phyloP scores from a whole-genome alignment of 1,284 basidiomycete genomes.

The Malassezia japonica region DNA sequence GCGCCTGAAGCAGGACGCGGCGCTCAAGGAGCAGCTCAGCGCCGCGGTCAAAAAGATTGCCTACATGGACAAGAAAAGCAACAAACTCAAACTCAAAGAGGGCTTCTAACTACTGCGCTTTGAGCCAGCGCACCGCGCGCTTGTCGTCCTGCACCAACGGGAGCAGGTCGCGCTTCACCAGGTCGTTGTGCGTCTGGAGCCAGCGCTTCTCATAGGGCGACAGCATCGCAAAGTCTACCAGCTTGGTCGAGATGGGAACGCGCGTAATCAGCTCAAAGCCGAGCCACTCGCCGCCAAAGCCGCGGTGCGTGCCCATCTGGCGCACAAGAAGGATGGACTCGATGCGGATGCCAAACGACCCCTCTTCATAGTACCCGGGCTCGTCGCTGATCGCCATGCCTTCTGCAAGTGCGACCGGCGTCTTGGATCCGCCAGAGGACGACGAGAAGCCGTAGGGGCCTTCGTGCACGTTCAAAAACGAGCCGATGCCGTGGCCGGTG shows the following conservation, averaged over 20 bases:
- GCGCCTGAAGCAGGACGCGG: conserved; percentile 32
- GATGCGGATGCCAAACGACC: conserved; percentile 39
- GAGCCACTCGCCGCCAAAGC: conserved; percentile 41
- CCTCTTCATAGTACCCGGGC: conserved; percentile 43
- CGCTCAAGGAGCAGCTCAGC: conserved; percentile 36
- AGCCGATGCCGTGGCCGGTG: conserved; percentile 40
- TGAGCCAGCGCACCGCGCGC: conserved; percentile 31
- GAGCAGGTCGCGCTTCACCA: conserved; percentile 26
- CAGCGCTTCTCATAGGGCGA: conserved; percentile 36
- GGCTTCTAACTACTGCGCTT: conserved; percentile 24
- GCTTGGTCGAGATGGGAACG: conserved; percentile 37
- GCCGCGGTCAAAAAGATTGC: conserved; percentile 34
- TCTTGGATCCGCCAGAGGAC: conserved; percentile 27
- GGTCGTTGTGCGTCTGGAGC: conserved; percentile 47
- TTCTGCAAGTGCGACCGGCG: conserved; percentile 24
- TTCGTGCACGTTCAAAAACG: conserved; percentile 40
- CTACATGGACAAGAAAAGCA: conserved; percentile 38
- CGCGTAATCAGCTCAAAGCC: conserved; percentile 49
- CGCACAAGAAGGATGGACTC: conserved; percentile 35
- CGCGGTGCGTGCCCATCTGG: conserved; percentile 25
- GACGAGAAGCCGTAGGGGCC: conserved; percentile 35
- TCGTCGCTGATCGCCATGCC: conserved; percentile 40
- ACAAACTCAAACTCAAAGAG: conserved; percentile 35
- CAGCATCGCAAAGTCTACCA: conserved; percentile 43
- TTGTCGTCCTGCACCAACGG: conserved; percentile 39